Conservation (phyloP, 441 rosid genomes). For the Geranium incanum region DNA sequence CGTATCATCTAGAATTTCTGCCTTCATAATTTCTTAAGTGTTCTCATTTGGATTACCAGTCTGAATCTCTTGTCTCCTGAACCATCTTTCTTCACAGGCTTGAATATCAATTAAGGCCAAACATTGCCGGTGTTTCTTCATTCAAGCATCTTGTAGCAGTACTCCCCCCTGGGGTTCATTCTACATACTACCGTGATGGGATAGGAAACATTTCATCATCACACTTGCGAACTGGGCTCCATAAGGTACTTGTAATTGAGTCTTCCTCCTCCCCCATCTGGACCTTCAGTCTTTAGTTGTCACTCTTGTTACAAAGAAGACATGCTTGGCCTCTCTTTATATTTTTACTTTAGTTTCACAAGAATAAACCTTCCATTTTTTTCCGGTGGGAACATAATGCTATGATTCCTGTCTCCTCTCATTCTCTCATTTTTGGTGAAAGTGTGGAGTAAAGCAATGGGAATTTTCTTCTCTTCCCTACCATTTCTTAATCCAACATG, state of each 20-base stretch:
- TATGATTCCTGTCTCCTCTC: not conserved
- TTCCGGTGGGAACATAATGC: not conserved
- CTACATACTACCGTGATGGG: conserved; percentile 89
- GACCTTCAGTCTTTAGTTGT: not conserved
- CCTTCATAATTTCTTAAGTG: not conserved
- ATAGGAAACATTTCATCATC: conserved; percentile 98
- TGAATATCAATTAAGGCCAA: conserved; percentile 80
- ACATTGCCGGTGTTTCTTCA: conserved; percentile 59
- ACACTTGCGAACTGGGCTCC: conserved; percentile 58
- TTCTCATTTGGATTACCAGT: not conserved
- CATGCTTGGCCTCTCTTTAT: not conserved
- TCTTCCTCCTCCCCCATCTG: conserved; percentile 1
- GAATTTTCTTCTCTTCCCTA: conserved; percentile 4
- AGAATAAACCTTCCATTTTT: not conserved
- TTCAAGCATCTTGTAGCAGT: conserved; percentile 69
- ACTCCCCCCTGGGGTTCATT: conserved; percentile 90
- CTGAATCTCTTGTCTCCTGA: conserved; percentile 14
- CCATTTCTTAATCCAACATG: not conserved
- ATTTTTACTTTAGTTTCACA: not conserved
- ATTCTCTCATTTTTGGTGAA: not conserved
- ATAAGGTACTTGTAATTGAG: conserved; percentile 43
- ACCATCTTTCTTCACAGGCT: conserved; percentile 57
- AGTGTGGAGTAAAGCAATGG: not conserved
- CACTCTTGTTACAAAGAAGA: not conserved
- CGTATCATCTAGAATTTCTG: not conserved